Evolutionary conservation across 768 basidiomycete species (phyloP).

Genomic region (Rhodotorula taiwanensis): DNA sequence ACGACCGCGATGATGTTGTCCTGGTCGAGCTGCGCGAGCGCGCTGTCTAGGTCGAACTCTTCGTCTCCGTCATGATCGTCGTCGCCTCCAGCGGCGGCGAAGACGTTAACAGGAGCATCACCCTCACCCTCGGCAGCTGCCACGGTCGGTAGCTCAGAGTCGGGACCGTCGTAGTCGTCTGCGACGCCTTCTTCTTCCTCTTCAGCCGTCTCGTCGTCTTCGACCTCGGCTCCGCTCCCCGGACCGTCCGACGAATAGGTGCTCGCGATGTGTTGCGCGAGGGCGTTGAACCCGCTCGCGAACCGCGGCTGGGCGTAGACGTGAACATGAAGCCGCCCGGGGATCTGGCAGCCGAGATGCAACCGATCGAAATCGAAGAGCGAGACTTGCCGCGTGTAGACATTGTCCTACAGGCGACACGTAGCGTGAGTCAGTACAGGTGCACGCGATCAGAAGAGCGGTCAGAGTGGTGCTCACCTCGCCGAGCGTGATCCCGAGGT

Average conservation of each 20-base stretch:
- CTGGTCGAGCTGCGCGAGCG: constrained; percentile 26
- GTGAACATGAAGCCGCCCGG: constrained; percentile 28
- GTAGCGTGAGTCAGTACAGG: background rate
- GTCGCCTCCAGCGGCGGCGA: background rate
- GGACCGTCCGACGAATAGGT: background rate
- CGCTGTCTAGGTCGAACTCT: constrained; percentile 13
- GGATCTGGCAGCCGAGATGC: constrained; percentile 37
- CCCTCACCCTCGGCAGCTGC: background rate
- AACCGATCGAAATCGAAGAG: constrained; percentile 39
- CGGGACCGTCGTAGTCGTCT: constrained; percentile 18
- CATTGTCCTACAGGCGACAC: constrained; percentile 34
- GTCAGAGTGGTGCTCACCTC: constrained; percentile 30
- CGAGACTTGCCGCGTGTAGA: constrained; percentile 32
- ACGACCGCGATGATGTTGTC: constrained; percentile 27
- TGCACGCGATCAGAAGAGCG: background rate
- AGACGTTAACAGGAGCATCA: background rate
- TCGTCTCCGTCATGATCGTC: constrained; percentile 6
- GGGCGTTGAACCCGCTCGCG: constrained; percentile 36
- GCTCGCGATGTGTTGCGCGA: constrained; percentile 31
- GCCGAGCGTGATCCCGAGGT: constrained; percentile 35
- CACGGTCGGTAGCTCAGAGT: constrained; percentile 6
- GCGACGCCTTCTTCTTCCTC: background rate
- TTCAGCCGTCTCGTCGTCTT: background rate
- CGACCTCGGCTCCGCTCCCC: background rate
- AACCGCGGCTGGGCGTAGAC: constrained; percentile 24